Evolutionary conservation across 2,329 filamentous ascomycete species (phyloP).

Genomic region (Macrophomina pseudophaseolina): DNA sequence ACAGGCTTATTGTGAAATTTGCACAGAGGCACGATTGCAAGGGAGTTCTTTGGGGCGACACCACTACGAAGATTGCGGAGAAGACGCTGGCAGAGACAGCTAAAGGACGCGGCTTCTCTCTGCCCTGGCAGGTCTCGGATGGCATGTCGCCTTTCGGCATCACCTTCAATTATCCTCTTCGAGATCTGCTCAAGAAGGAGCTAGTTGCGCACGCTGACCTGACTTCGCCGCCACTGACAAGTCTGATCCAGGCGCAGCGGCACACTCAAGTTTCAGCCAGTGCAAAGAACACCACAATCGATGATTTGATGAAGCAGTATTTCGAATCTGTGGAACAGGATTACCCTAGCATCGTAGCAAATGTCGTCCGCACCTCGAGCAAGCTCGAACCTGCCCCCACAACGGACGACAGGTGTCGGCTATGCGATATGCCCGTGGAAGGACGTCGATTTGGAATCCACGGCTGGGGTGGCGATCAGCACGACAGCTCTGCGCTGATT

Average conservation of each 20-base stretch:
- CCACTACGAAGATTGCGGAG: slow-evolving; percentile 85
- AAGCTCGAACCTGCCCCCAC: slow-evolving; percentile 66
- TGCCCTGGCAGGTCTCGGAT: slow-evolving; percentile 84
- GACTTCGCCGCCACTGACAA: slow-evolving; percentile 56
- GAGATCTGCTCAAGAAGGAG: slow-evolving; percentile 85
- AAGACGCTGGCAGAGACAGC: slow-evolving; percentile 85
- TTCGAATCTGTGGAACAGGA: slow-evolving; percentile 84
- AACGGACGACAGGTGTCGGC: slow-evolving; percentile 57
- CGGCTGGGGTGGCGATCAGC: slow-evolving; percentile 61
- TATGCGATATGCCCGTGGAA: slow-evolving; percentile 73
- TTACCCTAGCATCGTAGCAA: slow-evolving; percentile 90
- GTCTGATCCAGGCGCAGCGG: slow-evolving; percentile 47
- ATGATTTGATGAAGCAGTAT: slow-evolving; percentile 87
- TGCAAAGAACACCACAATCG: slow-evolving; percentile 82
- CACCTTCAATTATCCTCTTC: slow-evolving; percentile 76
- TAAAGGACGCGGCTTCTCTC: slow-evolving; percentile 82
- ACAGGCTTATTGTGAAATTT: slow-evolving; percentile 70
- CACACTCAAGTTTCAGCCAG: slow-evolving; percentile 54
- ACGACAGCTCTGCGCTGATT: neutral
- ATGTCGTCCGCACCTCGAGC: slow-evolving; percentile 89
- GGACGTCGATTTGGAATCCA: slow-evolving; percentile 67
- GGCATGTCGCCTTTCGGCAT: slow-evolving; percentile 65
- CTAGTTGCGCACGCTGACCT: slow-evolving; percentile 69
- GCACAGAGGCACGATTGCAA: slow-evolving; percentile 67
- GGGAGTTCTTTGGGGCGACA: slow-evolving; percentile 81